A percentile compares a stretch with the other conserved stretches of the same genome.
phyloP scores from a whole-genome alignment of 2,329 filamentous ascomycete genomes.

The Chaetomiaceae sp. region DNA sequence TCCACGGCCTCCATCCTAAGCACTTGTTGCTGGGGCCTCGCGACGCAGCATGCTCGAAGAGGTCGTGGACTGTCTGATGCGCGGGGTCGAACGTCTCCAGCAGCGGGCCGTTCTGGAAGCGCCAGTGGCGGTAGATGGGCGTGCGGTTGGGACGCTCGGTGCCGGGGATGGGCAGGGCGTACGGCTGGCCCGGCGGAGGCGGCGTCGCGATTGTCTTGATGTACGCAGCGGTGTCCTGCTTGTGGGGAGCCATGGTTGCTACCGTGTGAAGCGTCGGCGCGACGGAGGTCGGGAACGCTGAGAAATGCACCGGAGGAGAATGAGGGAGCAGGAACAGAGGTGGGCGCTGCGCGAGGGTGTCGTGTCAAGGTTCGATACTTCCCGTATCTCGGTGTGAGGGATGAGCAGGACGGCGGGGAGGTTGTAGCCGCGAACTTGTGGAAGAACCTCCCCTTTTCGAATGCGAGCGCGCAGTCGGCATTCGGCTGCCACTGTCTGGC shows the following conservation, averaged over 20 bases:
- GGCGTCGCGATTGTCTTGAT: constrained; percentile 50
- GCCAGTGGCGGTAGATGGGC: constrained; percentile 77
- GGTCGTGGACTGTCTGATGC: constrained; percentile 67
- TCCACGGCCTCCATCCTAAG: constrained; percentile 75
- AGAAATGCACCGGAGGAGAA: background rate
- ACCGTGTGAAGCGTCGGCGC: constrained; percentile 7
- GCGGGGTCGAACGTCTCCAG: constrained; percentile 66
- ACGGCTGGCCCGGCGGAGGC: constrained; percentile 69
- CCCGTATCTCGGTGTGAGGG: too few relatives aligned
- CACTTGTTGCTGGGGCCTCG: constrained; percentile 62
- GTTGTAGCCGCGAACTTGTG: background rate
- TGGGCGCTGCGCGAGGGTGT: constrained; percentile 1
- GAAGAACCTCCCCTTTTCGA: constrained; percentile 20
- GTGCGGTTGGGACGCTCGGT: constrained; percentile 67
- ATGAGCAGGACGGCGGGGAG: background rate
- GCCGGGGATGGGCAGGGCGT: constrained; percentile 70
- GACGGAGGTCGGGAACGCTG: background rate
- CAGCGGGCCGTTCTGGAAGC: constrained; percentile 63
- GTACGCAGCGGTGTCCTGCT: constrained; percentile 33
- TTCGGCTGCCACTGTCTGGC: constrained; percentile 23
- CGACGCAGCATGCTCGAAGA: constrained; percentile 65
- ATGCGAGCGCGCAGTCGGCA: constrained; percentile 18
- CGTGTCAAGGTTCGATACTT: constrained; percentile 1
- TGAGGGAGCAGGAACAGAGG: background rate
- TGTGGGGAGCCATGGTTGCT: constrained; percentile 31